Percentiles rank a stretch among this genome's conserved stretches.
Conservation (phyloP, 371 early-diverging fungal genomes). For the Rhizopus microsporus region DNA sequence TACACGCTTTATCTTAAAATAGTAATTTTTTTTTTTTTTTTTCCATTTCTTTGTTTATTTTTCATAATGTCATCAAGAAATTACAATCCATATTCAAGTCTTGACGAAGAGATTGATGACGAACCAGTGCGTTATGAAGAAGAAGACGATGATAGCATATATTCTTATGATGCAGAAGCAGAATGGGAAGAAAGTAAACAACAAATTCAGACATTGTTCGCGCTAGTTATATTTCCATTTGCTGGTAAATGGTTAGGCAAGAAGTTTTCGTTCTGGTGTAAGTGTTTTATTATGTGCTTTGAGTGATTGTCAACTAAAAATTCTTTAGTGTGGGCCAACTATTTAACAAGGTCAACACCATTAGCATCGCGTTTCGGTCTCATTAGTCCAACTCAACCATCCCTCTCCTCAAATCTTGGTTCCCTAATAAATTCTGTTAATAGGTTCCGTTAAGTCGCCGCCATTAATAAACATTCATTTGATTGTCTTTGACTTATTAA, state of each 20-base stretch:
- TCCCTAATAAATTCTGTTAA: too few relatives aligned
- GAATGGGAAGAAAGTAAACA: slow-evolving; percentile 69
- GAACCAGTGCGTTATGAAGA: slow-evolving; percentile 22
- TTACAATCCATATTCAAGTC: slow-evolving; percentile 25
- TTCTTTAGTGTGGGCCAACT: too few relatives aligned
- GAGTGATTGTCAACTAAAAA: too few relatives aligned
- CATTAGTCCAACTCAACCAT: too few relatives aligned
- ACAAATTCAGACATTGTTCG: slow-evolving; percentile 54
- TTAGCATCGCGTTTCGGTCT: too few relatives aligned
- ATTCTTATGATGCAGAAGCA: slow-evolving; percentile 52
- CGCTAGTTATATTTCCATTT: slow-evolving; percentile 61
- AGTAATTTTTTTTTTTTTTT: slow-evolving; percentile 3
- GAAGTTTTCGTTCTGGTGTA: slow-evolving; percentile 62
- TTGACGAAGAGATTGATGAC: slow-evolving; percentile 32
- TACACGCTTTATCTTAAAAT: too few relatives aligned
- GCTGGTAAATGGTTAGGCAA: slow-evolving; percentile 63
- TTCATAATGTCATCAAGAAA: slow-evolving; percentile 11
- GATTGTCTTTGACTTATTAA: too few relatives aligned
- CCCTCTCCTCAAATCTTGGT: too few relatives aligned
- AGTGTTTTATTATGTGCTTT: neutral
- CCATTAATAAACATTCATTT: too few relatives aligned
- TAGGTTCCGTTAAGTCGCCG: too few relatives aligned
- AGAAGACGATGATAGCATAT: slow-evolving; percentile 30
- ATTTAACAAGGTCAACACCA: too few relatives aligned
- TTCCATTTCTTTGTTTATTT: neutral